Evolutionary conservation across 495 filamentous ascomycete genomes (phyloP).

Genomic region (Trichocladium uniseriatum): DNA sequence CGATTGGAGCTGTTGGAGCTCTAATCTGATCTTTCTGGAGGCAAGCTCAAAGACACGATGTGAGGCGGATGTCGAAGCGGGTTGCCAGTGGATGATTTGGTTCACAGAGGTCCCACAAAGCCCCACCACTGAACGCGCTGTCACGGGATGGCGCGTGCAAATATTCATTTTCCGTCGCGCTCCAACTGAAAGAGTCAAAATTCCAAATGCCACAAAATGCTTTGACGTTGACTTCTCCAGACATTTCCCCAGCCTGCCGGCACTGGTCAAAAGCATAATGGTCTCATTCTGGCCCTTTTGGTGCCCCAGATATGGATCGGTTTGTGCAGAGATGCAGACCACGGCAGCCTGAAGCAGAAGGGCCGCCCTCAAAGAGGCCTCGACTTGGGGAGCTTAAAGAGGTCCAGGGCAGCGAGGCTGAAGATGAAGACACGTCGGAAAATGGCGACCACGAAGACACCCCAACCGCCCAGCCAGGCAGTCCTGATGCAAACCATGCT

Average conservation of each 20-base stretch:
- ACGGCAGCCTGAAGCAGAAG: conserved; percentile 3
- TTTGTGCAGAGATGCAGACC: conserved; percentile 21
- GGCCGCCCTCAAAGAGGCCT: conserved; percentile 27
- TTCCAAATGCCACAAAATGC: no score
- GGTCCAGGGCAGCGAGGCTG: conserved; percentile 20
- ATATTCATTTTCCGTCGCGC: background rate
- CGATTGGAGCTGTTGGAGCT: background rate
- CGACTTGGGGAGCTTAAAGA: conserved; percentile 26
- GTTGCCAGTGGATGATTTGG: no score
- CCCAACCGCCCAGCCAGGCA: background rate
- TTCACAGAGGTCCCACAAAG: background rate
- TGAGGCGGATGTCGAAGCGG: background rate
- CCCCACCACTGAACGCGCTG: conserved; percentile 5
- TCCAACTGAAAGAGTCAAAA: no score
- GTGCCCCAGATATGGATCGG: conserved; percentile 19
- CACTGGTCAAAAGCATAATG: background rate
- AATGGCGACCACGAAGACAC: background rate
- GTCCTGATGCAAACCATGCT: background rate
- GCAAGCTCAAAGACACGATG: background rate
- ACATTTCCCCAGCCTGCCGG: no score
- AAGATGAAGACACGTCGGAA: conserved; percentile 13
- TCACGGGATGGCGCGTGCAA: conserved; percentile 25
- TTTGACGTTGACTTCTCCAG: no score
- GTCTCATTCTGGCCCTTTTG: background rate
- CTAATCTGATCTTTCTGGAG: background rate